Percentiles rank a stretch among this genome's conserved stretches.
Conservation (phyloP, 306 rosid genomes). For the Cicer judaicum region DNA sequence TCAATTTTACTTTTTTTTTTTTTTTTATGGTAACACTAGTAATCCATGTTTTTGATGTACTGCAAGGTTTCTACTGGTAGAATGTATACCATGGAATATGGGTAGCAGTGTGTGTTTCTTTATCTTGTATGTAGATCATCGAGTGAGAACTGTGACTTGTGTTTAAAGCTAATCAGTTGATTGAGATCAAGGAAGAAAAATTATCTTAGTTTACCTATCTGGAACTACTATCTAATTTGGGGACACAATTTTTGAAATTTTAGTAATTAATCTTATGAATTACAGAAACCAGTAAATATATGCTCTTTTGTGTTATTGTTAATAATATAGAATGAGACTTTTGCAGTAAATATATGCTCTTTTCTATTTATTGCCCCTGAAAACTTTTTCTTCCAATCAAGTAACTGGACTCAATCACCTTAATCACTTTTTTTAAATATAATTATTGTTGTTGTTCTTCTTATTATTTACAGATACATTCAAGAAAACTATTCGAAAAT, state of each 20-base stretch:
- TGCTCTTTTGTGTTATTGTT: slow-evolving; percentile 33
- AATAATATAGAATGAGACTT: neutral
- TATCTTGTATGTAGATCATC: slow-evolving; percentile 15
- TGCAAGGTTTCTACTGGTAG: slow-evolving; percentile 14
- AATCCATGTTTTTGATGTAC: slow-evolving; percentile 1
- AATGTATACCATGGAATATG: slow-evolving; percentile 17
- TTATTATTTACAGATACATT: slow-evolving; percentile 62
- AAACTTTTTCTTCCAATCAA: slow-evolving; percentile 21
- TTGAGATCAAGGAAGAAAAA: neutral
- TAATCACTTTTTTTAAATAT: slow-evolving; percentile 6
- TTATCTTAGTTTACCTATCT: slow-evolving; percentile 25
- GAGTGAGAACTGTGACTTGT: slow-evolving; percentile 8
- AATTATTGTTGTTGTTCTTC: neutral
- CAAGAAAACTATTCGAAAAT: slow-evolving; percentile 91
- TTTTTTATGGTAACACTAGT: slow-evolving; percentile 2
- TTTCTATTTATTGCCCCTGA: slow-evolving; percentile 4
- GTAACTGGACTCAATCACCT: slow-evolving; percentile 9
- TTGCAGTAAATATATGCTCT: neutral
- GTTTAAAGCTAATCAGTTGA: slow-evolving; percentile 9
- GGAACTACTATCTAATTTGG: neutral
- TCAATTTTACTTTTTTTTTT: slow-evolving; percentile 14
- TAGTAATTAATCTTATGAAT: slow-evolving; percentile 32
- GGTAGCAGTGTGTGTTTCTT: neutral
- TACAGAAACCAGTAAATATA: slow-evolving; percentile 9
- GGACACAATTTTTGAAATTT: slow-evolving; percentile 21